Percentiles rank a stretch among this genome's conserved stretches.
phyloP scores from a whole-genome alignment of 345 rosid species.

The Moricandia arvensis region DNA sequence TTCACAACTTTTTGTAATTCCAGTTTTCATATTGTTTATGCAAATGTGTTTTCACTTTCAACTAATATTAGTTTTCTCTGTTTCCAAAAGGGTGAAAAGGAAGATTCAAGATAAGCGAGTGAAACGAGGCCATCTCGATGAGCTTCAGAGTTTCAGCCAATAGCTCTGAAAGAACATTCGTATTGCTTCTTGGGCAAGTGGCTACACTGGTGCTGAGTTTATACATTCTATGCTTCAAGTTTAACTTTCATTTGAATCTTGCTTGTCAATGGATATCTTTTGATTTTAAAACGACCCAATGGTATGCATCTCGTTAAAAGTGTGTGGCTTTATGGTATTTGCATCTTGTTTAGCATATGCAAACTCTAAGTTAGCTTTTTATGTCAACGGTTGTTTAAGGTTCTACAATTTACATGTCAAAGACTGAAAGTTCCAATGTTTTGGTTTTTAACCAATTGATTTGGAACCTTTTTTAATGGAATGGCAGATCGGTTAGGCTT shows the following conservation, averaged over 20 bases:
- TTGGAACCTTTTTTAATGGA: too few species aligned
- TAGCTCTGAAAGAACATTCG: constrained; percentile 53
- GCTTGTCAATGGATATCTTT: too few species aligned
- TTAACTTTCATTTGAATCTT: not conserved
- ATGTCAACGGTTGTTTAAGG: too few species aligned
- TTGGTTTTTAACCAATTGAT: too few species aligned
- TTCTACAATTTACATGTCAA: too few species aligned
- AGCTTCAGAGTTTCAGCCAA: constrained; percentile 41
- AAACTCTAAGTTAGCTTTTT: too few species aligned
- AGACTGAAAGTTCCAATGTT: too few species aligned
- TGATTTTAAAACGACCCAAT: too few species aligned
- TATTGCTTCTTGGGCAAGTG: constrained; percentile 97
- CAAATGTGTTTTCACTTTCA: not conserved
- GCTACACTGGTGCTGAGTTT: constrained; percentile 96
- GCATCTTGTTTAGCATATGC: too few species aligned
- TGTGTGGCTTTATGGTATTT: too few species aligned
- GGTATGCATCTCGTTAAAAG: too few species aligned
- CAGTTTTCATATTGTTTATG: not conserved
- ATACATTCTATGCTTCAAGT: not conserved
- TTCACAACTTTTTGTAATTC: not conserved
- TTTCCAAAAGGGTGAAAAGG: constrained; percentile 30
- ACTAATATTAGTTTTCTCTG: not conserved
- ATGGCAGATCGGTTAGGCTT: constrained; percentile 77
- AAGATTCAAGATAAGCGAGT: constrained; percentile 36
- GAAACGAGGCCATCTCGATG: constrained; percentile 36